phyloP scores from a whole-genome alignment of 1,139 yeast genomes.

The Tardiomyces blankii region DNA sequence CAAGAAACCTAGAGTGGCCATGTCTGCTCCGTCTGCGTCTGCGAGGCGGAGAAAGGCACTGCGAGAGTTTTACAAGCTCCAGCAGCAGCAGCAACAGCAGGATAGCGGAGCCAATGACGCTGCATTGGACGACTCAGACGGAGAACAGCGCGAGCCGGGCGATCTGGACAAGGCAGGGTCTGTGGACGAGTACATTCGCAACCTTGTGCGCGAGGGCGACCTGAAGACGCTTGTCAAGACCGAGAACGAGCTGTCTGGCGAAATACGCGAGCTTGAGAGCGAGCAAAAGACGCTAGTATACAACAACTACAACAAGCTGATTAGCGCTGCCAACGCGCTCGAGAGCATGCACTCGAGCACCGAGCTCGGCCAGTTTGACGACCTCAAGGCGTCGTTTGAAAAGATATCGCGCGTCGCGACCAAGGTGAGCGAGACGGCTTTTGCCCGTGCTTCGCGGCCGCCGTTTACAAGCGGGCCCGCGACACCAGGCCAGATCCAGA shows the following conservation, averaged over 20 bases:
- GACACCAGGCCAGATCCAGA: not conserved
- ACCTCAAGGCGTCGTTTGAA: not conserved
- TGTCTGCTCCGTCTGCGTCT: not conserved
- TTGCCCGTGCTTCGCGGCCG: not conserved
- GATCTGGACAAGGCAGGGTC: not conserved
- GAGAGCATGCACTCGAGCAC: conserved; percentile 6
- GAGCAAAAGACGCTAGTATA: conserved; percentile 34
- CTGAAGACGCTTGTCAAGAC: conserved; percentile 20
- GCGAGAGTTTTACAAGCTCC: conserved; percentile 31
- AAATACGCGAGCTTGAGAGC: conserved; percentile 27
- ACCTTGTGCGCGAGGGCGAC: conserved; percentile 15
- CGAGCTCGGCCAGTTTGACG: not conserved
- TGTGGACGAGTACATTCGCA: conserved; percentile 14
- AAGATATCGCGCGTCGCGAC: not conserved
- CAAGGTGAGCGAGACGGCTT: not conserved
- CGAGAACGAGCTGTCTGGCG: conserved; percentile 24
- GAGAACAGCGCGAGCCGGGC: conserved; percentile 2
- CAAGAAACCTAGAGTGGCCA: not conserved
- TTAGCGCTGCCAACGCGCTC: conserved; percentile 29
- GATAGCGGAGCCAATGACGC: not conserved
- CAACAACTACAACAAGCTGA: conserved; percentile 32
- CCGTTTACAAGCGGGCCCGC: not conserved
- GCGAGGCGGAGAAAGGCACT: conserved; percentile 21
- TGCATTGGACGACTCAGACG: conserved; percentile 6
- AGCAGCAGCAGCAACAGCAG: conserved; percentile 15